Evolutionary conservation across 169 alveolate genomes (phyloP), one percentile per base, ranked within the genome.

Genomic region (Perkinsus olseni): DNA sequence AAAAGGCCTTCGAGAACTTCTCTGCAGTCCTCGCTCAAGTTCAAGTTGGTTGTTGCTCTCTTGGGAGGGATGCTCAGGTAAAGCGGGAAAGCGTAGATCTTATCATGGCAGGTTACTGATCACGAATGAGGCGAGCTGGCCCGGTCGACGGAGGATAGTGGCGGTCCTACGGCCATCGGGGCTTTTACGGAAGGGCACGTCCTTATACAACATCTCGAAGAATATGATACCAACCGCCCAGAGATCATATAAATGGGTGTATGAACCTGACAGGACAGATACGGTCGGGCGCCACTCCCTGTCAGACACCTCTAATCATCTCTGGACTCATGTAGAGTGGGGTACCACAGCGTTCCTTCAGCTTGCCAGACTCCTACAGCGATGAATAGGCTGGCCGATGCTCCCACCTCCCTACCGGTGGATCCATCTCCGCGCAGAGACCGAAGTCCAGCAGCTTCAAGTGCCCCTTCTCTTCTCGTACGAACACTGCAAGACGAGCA

Each of bases 271-370:
- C 6, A 17, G 24, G 6, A 6, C 6, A 17, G 62, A 45, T 6
- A 10, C 17, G 62, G 62, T 45, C 17, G 17, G 62, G 62, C 24
- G 24, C 17, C 6, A 17, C 62, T 10, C 6, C 24, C 6, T 45
- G 17, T 6, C 6, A 17, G 94, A 94, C 94, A 94, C 96, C 94
- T 21, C 96, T 93, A 39, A 97, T 96, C 36, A 97, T 96, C 92
- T 97, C 98, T 0, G 98, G 98, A 0, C 98, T 98, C 91, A 97
- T 97, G 92, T 97, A 97, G 93, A 96, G 98, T 3, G 98, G 97
- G 34, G 98, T 96, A 17, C 98, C 98, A 24, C 62, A 45, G 6
- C 62, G 6, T 45, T 45, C 62, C 17, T 45, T 45, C 17, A 45
- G 62, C 62, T 45, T 45, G 24, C 62, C 62, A 6, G 62, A 10